Percentiles rank a stretch among this genome's conserved stretches.
phyloP scores from a whole-genome alignment of 345 rosid species.

The Boechera divaricarpa region DNA sequence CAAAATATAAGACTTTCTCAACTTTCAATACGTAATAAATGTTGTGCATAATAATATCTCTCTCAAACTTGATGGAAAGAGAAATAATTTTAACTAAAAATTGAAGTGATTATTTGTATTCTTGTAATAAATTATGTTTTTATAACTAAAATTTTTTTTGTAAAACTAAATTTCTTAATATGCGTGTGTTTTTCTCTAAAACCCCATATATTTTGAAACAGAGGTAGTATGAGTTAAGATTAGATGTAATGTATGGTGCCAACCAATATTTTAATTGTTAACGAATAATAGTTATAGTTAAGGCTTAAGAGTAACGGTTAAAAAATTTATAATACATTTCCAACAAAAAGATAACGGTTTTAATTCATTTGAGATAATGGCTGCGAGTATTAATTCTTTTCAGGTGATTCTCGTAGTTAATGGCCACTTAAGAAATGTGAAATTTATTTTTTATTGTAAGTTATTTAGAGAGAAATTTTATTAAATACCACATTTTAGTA shows the following conservation, averaged over 20 bases:
- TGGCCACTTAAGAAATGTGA: not conserved
- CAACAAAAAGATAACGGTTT: constrained; percentile 16
- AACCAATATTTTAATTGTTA: not conserved
- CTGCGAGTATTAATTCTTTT: not conserved
- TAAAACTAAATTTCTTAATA: too few relatives aligned
- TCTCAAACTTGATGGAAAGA: too few relatives aligned
- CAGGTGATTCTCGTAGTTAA: constrained; percentile 25
- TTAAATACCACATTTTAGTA: not conserved
- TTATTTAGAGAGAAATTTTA: not conserved
- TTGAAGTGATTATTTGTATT: too few relatives aligned
- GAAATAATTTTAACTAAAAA: too few relatives aligned
- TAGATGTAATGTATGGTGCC: constrained; percentile 11
- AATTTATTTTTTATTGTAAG: not conserved
- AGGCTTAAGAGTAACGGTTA: constrained; percentile 16
- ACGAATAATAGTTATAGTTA: not conserved
- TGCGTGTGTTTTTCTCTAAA: too few relatives aligned
- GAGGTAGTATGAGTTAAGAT: not conserved
- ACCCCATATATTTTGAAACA: too few relatives aligned
- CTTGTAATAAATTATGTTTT: too few relatives aligned
- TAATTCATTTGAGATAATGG: constrained; percentile 11
- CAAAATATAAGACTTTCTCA: too few relatives aligned
- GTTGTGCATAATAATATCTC: not conserved
- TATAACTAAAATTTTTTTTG: too few relatives aligned
- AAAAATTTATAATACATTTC: not conserved
- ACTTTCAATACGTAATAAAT: too few relatives aligned